Evolutionary conservation across 208 protist species (phyloP).

Genomic region (Trichomonas vaginalis): DNA sequence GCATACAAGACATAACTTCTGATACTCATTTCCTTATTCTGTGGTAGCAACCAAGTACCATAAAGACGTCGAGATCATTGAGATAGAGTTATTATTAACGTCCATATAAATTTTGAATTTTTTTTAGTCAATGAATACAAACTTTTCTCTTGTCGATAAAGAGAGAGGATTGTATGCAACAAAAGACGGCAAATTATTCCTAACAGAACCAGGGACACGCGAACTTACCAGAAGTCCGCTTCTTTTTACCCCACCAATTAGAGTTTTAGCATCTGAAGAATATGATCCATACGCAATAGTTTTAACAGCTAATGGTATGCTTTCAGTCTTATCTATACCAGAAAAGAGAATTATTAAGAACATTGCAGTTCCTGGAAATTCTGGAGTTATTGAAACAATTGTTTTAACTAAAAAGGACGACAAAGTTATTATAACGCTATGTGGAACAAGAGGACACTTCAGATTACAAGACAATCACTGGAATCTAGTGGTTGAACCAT

Average conservation of each 20-base stretch:
- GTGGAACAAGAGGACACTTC: neutral
- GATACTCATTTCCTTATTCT: no score
- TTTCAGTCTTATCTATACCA: neutral
- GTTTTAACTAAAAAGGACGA: neutral
- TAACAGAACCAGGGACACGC: neutral
- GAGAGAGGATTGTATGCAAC: neutral
- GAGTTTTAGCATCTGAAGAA: neutral
- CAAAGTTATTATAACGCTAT: neutral
- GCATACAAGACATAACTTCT: no score
- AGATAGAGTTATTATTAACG: no score
- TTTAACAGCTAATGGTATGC: neutral
- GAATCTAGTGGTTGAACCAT: neutral
- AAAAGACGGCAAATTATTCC: neutral
- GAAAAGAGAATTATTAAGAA: neutral
- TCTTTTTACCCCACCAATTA: neutral
- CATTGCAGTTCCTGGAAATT: neutral
- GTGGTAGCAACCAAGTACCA: no score
- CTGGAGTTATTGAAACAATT: neutral
- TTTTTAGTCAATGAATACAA: no score
- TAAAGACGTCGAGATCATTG: no score
- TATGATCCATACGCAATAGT: neutral
- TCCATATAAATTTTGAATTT: no score
- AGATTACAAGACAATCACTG: neutral
- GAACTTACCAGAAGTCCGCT: neutral
- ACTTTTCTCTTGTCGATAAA: neutral